These are phyloP conservation scores for Diaporthe humulicola DNA, from an alignment of 2,329 filamentous ascomycete species.

Conservation along the genomic window DNA sequence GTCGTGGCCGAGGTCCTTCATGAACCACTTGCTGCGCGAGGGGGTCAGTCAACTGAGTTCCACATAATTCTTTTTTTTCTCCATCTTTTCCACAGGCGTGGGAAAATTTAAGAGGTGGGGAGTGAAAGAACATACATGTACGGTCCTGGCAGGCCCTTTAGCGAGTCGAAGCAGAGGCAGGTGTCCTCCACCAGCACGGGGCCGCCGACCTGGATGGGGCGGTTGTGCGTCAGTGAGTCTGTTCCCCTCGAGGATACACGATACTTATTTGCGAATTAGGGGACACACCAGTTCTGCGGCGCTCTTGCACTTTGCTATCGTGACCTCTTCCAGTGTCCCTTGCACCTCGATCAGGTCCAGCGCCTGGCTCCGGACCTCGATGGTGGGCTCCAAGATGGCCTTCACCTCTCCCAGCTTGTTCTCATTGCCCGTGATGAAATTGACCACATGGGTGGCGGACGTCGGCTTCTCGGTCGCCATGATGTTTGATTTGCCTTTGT, in stretches of 20 bases:
- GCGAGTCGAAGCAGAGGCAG: conserved; percentile 90
- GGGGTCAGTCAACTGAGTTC: neutral
- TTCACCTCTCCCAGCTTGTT: conserved; percentile 94
- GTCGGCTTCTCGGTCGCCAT: conserved; percentile 62
- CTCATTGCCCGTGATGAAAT: conserved; percentile 97
- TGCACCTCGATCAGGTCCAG: conserved; percentile 92
- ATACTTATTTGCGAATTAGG: neutral
- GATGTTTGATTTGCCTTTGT: conserved; percentile 28
- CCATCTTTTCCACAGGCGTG: neutral
- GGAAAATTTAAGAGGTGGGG: neutral
- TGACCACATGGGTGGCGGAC: conserved; percentile 62
- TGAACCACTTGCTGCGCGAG: conserved; percentile 88
- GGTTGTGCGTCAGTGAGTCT: conserved; percentile 18
- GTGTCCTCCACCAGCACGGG: conserved; percentile 97
- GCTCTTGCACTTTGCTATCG: conserved; percentile 84
- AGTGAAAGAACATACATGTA: conserved; percentile 78
- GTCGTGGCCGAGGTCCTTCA: conserved; percentile 83
- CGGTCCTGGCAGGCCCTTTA: conserved; percentile 91
- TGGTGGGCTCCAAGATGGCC: conserved; percentile 82
- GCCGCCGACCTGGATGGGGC: conserved; percentile 73
- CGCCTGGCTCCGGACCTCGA: conserved; percentile 80
- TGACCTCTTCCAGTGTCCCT: conserved; percentile 92
- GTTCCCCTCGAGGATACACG: neutral
- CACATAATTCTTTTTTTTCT: neutral
- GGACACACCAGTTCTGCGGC: conserved; percentile 80